Percentiles rank a stretch among this genome's conserved stretches.
Evolutionary conservation across 352 stramenopile species (phyloP).

Genomic region (Pythium oligandrum): DNA sequence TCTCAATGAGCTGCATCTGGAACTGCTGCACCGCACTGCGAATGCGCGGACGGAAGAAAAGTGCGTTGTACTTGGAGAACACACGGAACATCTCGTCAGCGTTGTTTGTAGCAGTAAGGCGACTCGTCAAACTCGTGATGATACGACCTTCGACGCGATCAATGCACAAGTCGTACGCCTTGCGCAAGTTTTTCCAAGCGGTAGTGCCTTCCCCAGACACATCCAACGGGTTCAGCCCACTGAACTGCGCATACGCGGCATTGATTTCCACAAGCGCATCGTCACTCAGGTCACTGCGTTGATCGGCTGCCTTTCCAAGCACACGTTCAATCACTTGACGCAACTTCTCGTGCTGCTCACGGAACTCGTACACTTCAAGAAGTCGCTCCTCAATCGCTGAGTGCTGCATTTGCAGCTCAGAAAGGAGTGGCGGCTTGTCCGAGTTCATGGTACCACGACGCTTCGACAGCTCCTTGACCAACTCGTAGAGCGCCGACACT

Average conservation of each 20-base stretch:
- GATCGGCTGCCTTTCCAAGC: constrained; percentile 50
- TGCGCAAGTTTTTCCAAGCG: constrained; percentile 83
- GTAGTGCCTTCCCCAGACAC: constrained; percentile 75
- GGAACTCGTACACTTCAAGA: constrained; percentile 86
- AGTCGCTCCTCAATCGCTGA: constrained; percentile 83
- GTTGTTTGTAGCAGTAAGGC: constrained; percentile 83
- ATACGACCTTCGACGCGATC: constrained; percentile 92
- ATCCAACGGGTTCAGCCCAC: constrained; percentile 77
- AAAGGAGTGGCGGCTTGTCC: constrained; percentile 73
- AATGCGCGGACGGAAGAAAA: constrained; percentile 95
- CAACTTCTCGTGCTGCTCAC: constrained; percentile 89
- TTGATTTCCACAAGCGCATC: constrained; percentile 87
- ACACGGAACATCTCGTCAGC: constrained; percentile 96
- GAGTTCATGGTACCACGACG: constrained; percentile 78
- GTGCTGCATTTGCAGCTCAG: constrained; percentile 85
- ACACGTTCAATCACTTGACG: constrained; percentile 85
- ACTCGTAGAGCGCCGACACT: constrained; percentile 77
- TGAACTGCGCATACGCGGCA: constrained; percentile 83
- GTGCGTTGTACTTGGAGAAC: constrained; percentile 97
- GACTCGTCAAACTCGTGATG: constrained; percentile 85
- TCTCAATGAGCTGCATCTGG: constrained; percentile 98
- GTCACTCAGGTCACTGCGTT: constrained; percentile 58
- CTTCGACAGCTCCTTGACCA: constrained; percentile 84
- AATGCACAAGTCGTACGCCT: constrained; percentile 89
- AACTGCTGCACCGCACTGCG: constrained; percentile 97